Conservation (phyloP, 108 stramenopile species). For the Skeletonema tropicum region DNA sequence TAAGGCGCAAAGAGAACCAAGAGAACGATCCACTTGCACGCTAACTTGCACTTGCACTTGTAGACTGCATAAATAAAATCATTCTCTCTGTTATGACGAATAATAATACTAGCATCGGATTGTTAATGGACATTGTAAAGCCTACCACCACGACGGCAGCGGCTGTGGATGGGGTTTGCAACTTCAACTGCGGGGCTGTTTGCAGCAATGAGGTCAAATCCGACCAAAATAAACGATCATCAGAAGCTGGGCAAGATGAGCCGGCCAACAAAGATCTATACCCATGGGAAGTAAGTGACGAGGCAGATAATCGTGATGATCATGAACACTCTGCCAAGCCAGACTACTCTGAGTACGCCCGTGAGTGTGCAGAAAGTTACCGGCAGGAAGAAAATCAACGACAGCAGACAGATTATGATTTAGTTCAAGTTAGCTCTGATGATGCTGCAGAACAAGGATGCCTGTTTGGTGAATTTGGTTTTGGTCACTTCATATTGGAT, state of each 20-base stretch:
- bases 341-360: conserved; percentile 1
- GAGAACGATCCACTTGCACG: no score
- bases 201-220: background rate
- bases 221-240: background rate
- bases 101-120: background rate
- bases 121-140: background rate
- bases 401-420: background rate
- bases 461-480: conserved; percentile 28
- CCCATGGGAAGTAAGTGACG: background rate
- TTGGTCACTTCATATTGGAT: conserved; percentile 48
- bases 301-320: background rate
- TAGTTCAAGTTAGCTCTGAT: background rate
- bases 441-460: background rate
- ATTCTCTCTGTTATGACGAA: no score
- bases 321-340: background rate
- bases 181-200: background rate
- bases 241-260: background rate
- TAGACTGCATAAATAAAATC: no score
- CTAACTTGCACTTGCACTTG: no score
- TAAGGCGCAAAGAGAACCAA: no score
- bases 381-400: background rate
- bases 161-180: background rate
- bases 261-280: background rate
- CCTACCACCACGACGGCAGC: background rate
- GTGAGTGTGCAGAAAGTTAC: background rate